Conservation (phyloP, 305 asterid species). For the Fraxinus floribunda region DNA sequence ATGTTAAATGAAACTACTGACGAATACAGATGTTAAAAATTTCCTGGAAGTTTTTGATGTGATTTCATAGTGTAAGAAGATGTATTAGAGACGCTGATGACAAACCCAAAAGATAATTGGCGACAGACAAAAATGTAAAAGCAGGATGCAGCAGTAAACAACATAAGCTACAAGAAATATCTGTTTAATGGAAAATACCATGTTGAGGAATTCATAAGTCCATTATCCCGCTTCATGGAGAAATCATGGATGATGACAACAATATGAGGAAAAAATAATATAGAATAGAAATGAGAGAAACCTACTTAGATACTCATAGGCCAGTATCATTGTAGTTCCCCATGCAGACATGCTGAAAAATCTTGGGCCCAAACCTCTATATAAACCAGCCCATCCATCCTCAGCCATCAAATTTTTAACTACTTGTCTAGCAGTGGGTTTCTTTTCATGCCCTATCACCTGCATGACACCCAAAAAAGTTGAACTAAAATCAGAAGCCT, state of each 20-base stretch:
- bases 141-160: neutral
- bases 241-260: constrained; percentile 8
- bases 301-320: constrained; percentile 94
- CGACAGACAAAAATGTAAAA: neutral
- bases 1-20: neutral
- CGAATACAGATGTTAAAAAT: no score
- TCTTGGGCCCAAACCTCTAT: constrained; percentile 94
- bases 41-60: neutral
- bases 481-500: constrained; percentile 2
- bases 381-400: constrained; percentile 90
- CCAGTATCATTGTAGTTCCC: constrained; percentile 98
- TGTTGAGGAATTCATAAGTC: neutral
- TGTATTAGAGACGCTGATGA: neutral
- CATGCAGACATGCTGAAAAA: constrained; percentile 98
- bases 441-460: constrained; percentile 77
- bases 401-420: constrained; percentile 70
- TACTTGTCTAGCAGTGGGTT: constrained; percentile 72
- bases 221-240: neutral
- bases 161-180: neutral
- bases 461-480: constrained; percentile 31
- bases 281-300: constrained; percentile 2
- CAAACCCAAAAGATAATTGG: neutral
- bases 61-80: neutral
- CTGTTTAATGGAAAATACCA: neutral
- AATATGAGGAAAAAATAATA: neutral